These are phyloP conservation scores for Verticillium klebahnii DNA, from an alignment of 2,329 filamentous ascomycete species.

Conservation along the genomic window DNA sequence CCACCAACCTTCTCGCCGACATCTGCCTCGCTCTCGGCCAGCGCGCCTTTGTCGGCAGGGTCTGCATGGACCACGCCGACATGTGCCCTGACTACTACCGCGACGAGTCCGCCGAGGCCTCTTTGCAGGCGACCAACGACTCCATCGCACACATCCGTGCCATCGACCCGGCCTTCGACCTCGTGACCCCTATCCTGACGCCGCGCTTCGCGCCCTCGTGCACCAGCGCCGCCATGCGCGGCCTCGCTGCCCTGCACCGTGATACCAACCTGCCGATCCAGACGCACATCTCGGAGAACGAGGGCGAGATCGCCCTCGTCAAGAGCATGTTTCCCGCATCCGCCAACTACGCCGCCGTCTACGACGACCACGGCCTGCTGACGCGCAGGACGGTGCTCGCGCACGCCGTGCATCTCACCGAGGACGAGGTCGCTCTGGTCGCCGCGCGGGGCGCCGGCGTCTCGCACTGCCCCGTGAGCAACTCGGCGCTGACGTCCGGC, in stretches of 20 bases:
- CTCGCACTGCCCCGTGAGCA: constrained; percentile 83
- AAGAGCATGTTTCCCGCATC: constrained; percentile 60
- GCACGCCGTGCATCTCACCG: constrained; percentile 73
- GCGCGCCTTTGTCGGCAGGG: constrained; percentile 82
- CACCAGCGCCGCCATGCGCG: constrained; percentile 53
- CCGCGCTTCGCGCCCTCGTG: constrained; percentile 64
- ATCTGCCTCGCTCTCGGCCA: constrained; percentile 79
- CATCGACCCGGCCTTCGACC: constrained; percentile 59
- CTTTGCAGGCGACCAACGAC: constrained; percentile 50
- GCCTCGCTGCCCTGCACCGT: constrained; percentile 60
- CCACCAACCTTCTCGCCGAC: constrained; percentile 87
- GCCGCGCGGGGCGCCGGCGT: constrained; percentile 59
- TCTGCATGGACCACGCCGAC: constrained; percentile 80
- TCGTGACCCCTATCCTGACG: constrained; percentile 79
- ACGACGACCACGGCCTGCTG: constrained; percentile 68
- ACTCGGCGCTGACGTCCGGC: constrained; percentile 77
- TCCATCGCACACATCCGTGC: constrained; percentile 61
- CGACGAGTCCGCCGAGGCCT: constrained; percentile 60
- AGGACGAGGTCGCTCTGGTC: constrained; percentile 63
- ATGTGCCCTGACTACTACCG: constrained; percentile 74
- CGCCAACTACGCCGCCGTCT: constrained; percentile 68
- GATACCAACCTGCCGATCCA: constrained; percentile 67
- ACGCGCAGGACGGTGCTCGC: constrained; percentile 74
- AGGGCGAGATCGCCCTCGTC: constrained; percentile 68
- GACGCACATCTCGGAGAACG: constrained; percentile 88